Percentiles rank a stretch among this genome's conserved stretches.
phyloP scores from a whole-genome alignment of 2,329 filamentous ascomycete genomes.

The Hypoxylon sp. region DNA sequence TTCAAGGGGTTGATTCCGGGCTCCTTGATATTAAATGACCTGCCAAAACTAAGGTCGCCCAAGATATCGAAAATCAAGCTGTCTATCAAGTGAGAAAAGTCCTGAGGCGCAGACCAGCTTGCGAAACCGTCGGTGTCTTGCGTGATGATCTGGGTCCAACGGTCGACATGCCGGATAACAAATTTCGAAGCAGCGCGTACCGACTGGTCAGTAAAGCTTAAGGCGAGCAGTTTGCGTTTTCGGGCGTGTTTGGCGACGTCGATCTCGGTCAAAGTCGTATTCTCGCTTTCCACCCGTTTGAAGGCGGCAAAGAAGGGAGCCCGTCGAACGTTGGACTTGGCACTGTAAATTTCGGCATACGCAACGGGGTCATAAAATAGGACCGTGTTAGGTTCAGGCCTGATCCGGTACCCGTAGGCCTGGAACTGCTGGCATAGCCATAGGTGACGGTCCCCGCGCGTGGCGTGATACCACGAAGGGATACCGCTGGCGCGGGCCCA shows the following conservation, averaged over 20 bases:
- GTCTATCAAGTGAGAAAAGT: slow-evolving; percentile 22
- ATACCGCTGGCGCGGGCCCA: slow-evolving; percentile 34
- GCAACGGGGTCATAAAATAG: slow-evolving; percentile 35
- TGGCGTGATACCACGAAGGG: slow-evolving; percentile 36
- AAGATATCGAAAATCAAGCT: slow-evolving; percentile 35
- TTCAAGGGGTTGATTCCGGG: slow-evolving; percentile 35
- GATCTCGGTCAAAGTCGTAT: slow-evolving; percentile 28
- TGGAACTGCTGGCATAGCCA: slow-evolving; percentile 38
- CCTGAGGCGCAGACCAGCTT: slow-evolving; percentile 31
- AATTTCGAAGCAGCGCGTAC: slow-evolving; percentile 29
- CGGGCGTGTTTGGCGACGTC: slow-evolving; percentile 29
- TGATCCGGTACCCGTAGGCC: slow-evolving; percentile 32
- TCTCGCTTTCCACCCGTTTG: slow-evolving; percentile 11
- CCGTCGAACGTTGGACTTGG: slow-evolving; percentile 37
- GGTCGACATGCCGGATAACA: slow-evolving; percentile 34
- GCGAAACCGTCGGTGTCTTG: neutral
- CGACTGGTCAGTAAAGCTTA: slow-evolving; percentile 37
- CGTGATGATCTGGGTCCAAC: slow-evolving; percentile 35
- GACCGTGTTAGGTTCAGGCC: slow-evolving; percentile 30
- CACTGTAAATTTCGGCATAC: slow-evolving; percentile 33
- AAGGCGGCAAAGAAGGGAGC: slow-evolving; percentile 32
- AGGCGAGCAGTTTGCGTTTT: slow-evolving; percentile 35
- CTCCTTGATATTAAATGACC: slow-evolving; percentile 33
- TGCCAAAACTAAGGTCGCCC: slow-evolving; percentile 39
- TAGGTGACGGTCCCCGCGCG: slow-evolving; percentile 31